Base-by-base conservation (phyloP, 805 yeast species). In the Kodamaea fukazawae region DNA sequence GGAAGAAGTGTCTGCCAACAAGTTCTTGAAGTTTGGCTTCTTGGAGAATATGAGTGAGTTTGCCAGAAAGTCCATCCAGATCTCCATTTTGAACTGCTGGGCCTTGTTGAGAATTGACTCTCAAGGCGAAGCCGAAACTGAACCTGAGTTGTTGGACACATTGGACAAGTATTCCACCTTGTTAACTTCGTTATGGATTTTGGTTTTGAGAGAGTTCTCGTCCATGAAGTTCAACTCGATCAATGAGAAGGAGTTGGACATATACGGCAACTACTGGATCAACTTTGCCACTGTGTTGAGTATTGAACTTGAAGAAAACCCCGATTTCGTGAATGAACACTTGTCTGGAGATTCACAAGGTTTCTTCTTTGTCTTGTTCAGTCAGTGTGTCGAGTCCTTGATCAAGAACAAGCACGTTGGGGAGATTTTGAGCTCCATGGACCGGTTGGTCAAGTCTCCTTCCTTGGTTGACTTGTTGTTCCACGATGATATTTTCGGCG, bases 301-400 rank as follows among this genome's bases (percentile, higher is more conserved):
- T 10, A 66, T 79, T 7, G 67, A 85, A 29, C 67, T 84, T 29
- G 79, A 79, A 29, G 67, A 65, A 14, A 71, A 82, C 45, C 64
- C 71, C 2, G 49, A 60, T 0, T 55, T 70, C 9, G 67, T 84
- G 13, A 57, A 65, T 4, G 62, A 67, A 2, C 67, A 78, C 26
- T 57, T 86, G 32, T 73, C 70, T 4, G 79, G 73, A 8, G 89
- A 82, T 45, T 65, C 77, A 1, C 69, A 74, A 4, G 78, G 78
- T 45, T 85, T 89, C 49, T 81, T 85, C 60, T 85, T 87, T 54
- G 82, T 89, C 22, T 58, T 90, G 29, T 86, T 84, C 62, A 86
- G 96, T 8, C 85, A 86, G 49, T 87, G 96, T 56, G 71, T 89
- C 34, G 95, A 86, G 50, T 76, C 83, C 0, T 67, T 89, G 45